Evolutionary conservation across 2,329 filamentous ascomycete genomes (phyloP), one percentile per base, ranked within the genome.

Genomic region (Colletotrichum ledebouriae): DNA sequence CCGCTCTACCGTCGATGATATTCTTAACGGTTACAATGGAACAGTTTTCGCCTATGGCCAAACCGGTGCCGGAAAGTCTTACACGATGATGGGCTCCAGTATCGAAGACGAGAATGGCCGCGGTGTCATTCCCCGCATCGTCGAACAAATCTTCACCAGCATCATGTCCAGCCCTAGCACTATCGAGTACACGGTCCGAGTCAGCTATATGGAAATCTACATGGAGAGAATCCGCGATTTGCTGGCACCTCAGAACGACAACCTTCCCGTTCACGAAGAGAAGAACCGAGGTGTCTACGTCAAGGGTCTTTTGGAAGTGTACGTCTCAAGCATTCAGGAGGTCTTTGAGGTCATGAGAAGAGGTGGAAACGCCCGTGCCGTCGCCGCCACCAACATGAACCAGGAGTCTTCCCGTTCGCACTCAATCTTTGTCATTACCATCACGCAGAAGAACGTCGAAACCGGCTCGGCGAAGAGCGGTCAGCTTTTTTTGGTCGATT

Each of bases 121-220:
- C 78, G 96, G 96, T 86, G 94, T 99, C 71, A 98, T 98, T 74
- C 96, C 96, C 58, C 92, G 96, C 76, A 98, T 98, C 73, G 92
- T 98, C 73, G 94, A 98, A 82, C 95, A 98, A 83, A 98, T 98
- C 78, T 98, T 98, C 79, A 91, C 92, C 74, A 97, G 93, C 81
- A 98, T 98, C 79, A 86, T 98, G 82, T 90, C 92, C 22, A 97
- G 94, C 74, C 93, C 95, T 49, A 90, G 90, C 75, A 97, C 93
- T 73, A 98, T 98, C 78, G 96, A 98, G 81, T 98, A 98, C 81
- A 98, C 94, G n/a, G 95, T 99, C 60, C 90, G 94, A 64, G 95
- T 98, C 77, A 97, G 94, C 80, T 98, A 98, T 82, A 98, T 99
- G 94, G 96, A 99, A 82, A 98, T 99, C 72, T 99, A 99, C 85